These are phyloP conservation scores for Pelargonium myrrhifolium DNA, from an alignment of 441 rosid genomes.

Conservation along the genomic window DNA sequence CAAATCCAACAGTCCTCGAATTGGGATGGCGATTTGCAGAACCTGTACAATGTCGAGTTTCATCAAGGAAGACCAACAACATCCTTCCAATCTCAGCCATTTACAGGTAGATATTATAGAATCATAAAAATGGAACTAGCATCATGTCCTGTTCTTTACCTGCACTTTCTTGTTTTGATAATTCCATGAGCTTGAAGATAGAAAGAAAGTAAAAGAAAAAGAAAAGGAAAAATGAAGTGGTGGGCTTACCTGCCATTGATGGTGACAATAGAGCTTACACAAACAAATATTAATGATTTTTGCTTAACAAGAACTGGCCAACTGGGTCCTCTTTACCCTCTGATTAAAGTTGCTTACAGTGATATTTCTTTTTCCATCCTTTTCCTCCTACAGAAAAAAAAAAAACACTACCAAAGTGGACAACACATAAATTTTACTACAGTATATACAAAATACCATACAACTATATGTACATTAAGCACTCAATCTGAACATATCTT, in stretches of 20 bases:
- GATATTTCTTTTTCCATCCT: not conserved
- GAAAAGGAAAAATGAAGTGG: not conserved
- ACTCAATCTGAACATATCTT: not conserved
- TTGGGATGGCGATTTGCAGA: conserved; percentile 68
- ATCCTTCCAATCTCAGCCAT: conserved; percentile 34
- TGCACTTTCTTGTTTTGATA: conserved; percentile 17
- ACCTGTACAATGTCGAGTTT: conserved; percentile 51
- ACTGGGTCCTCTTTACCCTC: conserved; percentile 16
- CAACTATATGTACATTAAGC: not conserved
- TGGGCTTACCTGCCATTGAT: conserved; percentile 31
- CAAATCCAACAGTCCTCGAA: conserved; percentile 40
- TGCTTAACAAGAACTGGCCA: conserved; percentile 20
- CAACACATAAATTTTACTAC: conserved; percentile 23
- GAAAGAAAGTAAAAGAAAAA: conserved; percentile 20
- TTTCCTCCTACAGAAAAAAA: not conserved
- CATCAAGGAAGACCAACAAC: conserved; percentile 41
- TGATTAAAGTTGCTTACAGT: conserved; percentile 26
- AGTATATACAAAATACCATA: not conserved
- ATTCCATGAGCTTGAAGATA: conserved; percentile 17
- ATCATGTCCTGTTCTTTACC: not conserved
- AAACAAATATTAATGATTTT: conserved; percentile 36
- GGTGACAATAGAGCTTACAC: conserved; percentile 28
- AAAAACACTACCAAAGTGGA: conserved; percentile 13
- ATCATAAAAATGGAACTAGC: conserved; percentile 1
- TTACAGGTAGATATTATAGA: conserved; percentile 32